phyloP scores from a whole-genome alignment of 352 stramenopile species.

The Phytopythium sindhum region DNA sequence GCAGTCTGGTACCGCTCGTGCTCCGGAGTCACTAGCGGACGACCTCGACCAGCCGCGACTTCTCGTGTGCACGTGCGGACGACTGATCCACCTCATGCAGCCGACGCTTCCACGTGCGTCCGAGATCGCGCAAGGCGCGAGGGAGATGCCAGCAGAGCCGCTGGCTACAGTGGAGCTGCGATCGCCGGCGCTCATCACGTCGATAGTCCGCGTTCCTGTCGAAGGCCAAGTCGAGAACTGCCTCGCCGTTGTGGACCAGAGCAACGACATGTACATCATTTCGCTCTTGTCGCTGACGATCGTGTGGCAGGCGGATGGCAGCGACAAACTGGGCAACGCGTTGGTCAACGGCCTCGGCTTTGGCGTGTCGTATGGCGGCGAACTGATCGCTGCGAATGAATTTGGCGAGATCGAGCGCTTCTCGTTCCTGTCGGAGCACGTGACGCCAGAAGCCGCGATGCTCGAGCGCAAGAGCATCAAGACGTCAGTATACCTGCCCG shows the following conservation, averaged over 20 bases:
- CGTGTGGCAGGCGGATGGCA: slow-evolving; percentile 45
- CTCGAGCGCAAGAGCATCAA: slow-evolving; percentile 53
- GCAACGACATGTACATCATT: slow-evolving; percentile 59
- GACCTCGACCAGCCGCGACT: slow-evolving; percentile 42
- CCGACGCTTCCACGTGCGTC: slow-evolving; percentile 46
- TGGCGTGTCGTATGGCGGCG: slow-evolving; percentile 42
- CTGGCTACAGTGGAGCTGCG: slow-evolving; percentile 51
- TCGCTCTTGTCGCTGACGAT: slow-evolving; percentile 50
- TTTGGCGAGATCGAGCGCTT: slow-evolving; percentile 70
- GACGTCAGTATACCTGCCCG: slow-evolving; percentile 36
- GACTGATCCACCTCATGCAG: slow-evolving; percentile 48
- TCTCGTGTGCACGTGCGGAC: slow-evolving; percentile 58
- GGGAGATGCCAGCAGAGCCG: slow-evolving; percentile 42
- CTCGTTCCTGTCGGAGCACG: slow-evolving; percentile 51
- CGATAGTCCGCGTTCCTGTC: slow-evolving; percentile 53
- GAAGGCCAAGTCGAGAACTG: slow-evolving; percentile 56
- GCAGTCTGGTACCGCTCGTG: neutral
- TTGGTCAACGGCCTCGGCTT: slow-evolving; percentile 44
- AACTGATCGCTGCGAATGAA: slow-evolving; percentile 54
- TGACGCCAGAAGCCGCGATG: slow-evolving; percentile 51
- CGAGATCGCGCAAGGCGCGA: slow-evolving; percentile 51
- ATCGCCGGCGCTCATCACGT: slow-evolving; percentile 35
- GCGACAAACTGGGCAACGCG: slow-evolving; percentile 23
- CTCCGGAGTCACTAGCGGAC: neutral
- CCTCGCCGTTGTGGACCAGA: slow-evolving; percentile 66